Conservation (phyloP, 2,329 filamentous ascomycete species). For the Pseudocercospora eumusae region DNA sequence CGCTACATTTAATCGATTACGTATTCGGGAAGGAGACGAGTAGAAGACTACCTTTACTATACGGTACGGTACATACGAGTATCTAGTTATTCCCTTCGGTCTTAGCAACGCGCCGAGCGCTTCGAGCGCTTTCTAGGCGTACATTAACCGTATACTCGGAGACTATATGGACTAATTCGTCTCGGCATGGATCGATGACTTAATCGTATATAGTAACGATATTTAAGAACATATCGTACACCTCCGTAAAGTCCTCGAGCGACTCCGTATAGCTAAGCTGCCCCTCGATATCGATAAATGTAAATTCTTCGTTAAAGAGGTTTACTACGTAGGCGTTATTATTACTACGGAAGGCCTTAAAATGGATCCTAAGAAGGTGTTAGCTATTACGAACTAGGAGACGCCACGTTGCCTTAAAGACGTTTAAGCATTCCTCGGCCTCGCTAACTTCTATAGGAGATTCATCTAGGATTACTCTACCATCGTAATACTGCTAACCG, state of each 20-base stretch:
- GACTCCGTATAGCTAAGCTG: not conserved
- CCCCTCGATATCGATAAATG: not conserved
- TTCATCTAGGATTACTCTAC: not conserved
- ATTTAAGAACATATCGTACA: not conserved
- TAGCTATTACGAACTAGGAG: not conserved
- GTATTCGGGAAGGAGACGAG: no score
- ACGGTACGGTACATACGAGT: not conserved
- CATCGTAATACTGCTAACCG: not conserved
- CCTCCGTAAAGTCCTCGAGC: not conserved
- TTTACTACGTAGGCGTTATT: not conserved
- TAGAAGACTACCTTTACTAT: not conserved
- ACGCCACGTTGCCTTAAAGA: not conserved
- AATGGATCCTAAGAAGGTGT: not conserved
- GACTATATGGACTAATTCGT: not conserved
- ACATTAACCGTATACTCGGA: not conserved
- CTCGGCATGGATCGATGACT: not conserved
- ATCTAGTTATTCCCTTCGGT: not conserved
- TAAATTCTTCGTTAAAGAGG: not conserved
- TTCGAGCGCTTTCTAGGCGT: not conserved
- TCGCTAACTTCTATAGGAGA: no score
- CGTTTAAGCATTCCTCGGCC: conserved; percentile 8
- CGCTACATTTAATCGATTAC: not conserved
- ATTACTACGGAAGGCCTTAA: not conserved
- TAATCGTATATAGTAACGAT: not conserved
- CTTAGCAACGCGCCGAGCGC: not conserved